Conservation (phyloP, 495 filamentous ascomycete genomes). For the Penicillium odoratum region DNA sequence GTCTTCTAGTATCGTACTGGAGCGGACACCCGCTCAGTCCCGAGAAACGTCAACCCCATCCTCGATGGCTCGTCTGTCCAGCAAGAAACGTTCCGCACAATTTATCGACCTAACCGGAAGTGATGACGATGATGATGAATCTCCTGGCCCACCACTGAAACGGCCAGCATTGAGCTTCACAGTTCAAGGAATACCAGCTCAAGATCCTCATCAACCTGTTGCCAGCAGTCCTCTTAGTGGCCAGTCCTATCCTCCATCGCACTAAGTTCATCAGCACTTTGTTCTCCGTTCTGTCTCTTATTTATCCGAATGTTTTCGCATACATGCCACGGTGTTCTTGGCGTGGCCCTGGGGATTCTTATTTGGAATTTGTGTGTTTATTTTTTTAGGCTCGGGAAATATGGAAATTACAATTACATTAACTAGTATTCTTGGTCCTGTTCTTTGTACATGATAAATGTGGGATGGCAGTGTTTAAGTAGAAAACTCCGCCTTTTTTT, state of each 20-base stretch:
- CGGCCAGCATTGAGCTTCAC: constrained; percentile 30
- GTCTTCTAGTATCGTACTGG: constrained; percentile 33
- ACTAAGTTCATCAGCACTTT: constrained; percentile 11
- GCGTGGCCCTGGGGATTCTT: constrained; percentile 20
- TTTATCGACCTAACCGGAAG: constrained; percentile 81
- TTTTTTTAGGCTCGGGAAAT: background rate
- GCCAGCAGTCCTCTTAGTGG: constrained; percentile 25
- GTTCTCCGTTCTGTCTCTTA: constrained; percentile 10
- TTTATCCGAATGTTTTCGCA: background rate
- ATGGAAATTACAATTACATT: too few species aligned
- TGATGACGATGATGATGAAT: constrained; percentile 67
- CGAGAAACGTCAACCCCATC: constrained; percentile 53
- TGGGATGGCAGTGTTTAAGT: background rate
- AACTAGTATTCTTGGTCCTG: background rate
- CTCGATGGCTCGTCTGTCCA: constrained; percentile 41
- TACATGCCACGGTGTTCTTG: constrained; percentile 23
- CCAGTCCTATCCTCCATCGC: constrained; percentile 21
- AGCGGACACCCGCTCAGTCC: constrained; percentile 55
- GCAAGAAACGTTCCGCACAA: constrained; percentile 62
- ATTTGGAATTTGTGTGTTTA: constrained; percentile 4
- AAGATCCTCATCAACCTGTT: constrained; percentile 26
- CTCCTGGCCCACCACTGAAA: constrained; percentile 57
- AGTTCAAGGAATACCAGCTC: constrained; percentile 21
- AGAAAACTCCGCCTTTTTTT: constrained; percentile 1
- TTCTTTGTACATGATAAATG: background rate